Percentiles rank a stretch among this genome's conserved stretches.
phyloP scores from a whole-genome alignment of 1,139 yeast genomes.

The Blastobotrys serpentis region DNA sequence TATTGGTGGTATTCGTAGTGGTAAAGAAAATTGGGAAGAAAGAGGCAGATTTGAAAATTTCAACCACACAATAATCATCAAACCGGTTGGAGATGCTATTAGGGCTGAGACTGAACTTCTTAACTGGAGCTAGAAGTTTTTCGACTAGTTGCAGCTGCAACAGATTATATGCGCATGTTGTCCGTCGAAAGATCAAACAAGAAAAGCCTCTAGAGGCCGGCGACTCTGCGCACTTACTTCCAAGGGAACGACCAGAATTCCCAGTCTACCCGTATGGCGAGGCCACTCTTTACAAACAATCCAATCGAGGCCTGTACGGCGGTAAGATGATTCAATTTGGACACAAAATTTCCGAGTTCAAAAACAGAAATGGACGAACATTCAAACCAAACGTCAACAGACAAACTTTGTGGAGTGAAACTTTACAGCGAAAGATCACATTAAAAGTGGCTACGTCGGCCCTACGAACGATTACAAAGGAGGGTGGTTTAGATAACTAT shows the following conservation, averaged over 20 bases:
- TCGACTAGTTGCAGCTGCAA: conserved; percentile 21
- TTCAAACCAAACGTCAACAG: conserved; percentile 81
- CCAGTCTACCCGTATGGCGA: conserved; percentile 88
- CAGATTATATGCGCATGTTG: conserved; percentile 34
- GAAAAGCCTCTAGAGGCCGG: conserved; percentile 34
- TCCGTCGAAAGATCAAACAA: conserved; percentile 33
- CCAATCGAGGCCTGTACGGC: conserved; percentile 85
- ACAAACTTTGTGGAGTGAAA: conserved; percentile 80
- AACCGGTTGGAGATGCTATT: conserved; percentile 5
- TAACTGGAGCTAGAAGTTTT: conserved; percentile 15
- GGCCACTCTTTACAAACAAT: conserved; percentile 72
- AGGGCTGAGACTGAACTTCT: conserved; percentile 2
- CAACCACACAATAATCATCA: neutral
- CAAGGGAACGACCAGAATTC: conserved; percentile 36
- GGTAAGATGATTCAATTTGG: conserved; percentile 81
- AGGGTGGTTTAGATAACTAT: conserved; percentile 92
- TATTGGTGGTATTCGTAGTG: neutral
- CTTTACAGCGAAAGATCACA: conserved; percentile 54
- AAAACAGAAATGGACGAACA: conserved; percentile 69
- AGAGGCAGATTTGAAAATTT: too few species aligned
- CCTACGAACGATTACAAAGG: conserved; percentile 79
- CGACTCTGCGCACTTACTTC: conserved; percentile 34
- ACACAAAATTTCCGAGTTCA: conserved; percentile 73
- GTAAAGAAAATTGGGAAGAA: conserved; percentile 9
- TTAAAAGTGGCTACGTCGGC: conserved; percentile 78